These are phyloP conservation scores for Yamadazyma conglobata DNA, from an alignment of 1,139 yeast species.

Conservation along the genomic window DNA sequence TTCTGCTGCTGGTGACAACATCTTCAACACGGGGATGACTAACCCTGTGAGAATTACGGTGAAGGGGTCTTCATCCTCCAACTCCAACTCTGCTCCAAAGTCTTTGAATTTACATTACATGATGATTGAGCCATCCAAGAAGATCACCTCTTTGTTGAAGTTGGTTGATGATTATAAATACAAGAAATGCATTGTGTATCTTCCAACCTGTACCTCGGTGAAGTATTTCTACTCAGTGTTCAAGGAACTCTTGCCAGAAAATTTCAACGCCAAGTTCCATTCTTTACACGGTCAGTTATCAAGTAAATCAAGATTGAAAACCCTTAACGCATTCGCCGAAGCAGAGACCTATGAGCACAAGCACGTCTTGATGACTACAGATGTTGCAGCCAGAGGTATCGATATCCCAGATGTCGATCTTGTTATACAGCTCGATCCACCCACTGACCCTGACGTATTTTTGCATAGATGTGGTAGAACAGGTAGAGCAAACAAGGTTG, in stretches of 20 bases:
- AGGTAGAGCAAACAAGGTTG: conserved; percentile 83
- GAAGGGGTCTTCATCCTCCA: conserved; percentile 39
- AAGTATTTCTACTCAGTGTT: conserved; percentile 68
- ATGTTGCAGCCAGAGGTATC: conserved; percentile 90
- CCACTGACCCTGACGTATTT: conserved; percentile 84
- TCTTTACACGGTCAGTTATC: conserved; percentile 85
- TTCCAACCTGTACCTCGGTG: conserved; percentile 87
- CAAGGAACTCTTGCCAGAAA: conserved; percentile 21
- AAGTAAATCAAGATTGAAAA: conserved; percentile 70
- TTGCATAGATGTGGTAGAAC: conserved; percentile 91
- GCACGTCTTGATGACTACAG: conserved; percentile 73
- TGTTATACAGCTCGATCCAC: conserved; percentile 86
- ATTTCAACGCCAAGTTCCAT: conserved; percentile 38
- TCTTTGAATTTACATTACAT: conserved; percentile 63
- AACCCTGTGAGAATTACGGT: conserved; percentile 87
- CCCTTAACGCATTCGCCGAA: conserved; percentile 57
- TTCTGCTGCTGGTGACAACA: conserved; percentile 67
- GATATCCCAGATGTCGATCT: conserved; percentile 91
- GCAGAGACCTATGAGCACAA: conserved; percentile 40
- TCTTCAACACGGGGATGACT: conserved; percentile 77
- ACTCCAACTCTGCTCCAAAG: conserved; percentile 47
- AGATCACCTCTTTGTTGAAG: conserved; percentile 56
- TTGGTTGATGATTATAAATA: conserved; percentile 53
- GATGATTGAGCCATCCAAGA: conserved; percentile 56
- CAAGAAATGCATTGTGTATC: conserved; percentile 79